Evolutionary conservation across 1,284 basidiomycete genomes (phyloP).

Genomic region (Xanthoconium separans): DNA sequence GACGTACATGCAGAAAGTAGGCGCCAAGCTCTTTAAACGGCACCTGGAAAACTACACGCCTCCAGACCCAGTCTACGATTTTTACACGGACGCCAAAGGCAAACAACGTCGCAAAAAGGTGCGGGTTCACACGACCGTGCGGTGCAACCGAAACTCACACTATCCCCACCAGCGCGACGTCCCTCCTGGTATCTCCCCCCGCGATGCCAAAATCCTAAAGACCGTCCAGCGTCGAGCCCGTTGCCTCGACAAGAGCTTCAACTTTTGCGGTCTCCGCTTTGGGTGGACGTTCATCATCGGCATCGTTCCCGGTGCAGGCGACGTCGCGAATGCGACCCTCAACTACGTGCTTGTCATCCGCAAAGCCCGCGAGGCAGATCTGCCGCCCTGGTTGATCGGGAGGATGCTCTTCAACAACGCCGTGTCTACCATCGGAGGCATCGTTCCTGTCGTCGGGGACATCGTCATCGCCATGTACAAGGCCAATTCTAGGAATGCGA

Average conservation of each 20-base stretch:
- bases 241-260: conserved; percentile 90
- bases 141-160: too few species aligned
- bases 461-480: conserved; percentile 75
- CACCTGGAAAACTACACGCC: conserved; percentile 68
- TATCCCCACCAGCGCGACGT: conserved; percentile 53
- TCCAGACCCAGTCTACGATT: conserved; percentile 79
- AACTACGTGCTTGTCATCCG: conserved; percentile 81
- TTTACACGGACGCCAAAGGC: conserved; percentile 64
- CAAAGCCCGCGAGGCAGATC: conserved; percentile 73
- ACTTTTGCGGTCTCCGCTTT: conserved; percentile 79
- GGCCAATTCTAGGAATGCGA: conserved; percentile 88
- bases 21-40: conserved; percentile 58
- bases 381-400: conserved; percentile 62
- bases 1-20: conserved; percentile 45
- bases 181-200: conserved; percentile 76
- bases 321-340: conserved; percentile 60
- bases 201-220: conserved; percentile 76
- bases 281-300: conserved; percentile 87
- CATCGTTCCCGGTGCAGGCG: conserved; percentile 73
- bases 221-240: conserved; percentile 82
- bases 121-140: not conserved
- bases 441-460: conserved; percentile 82
- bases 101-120: conserved; percentile 72
- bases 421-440: conserved; percentile 68
- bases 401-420: conserved; percentile 83